Evolutionary conservation across 257 asterid genomes (phyloP), one percentile per base, ranked within the genome.

Genomic region (Penstemon barbatus): DNA sequence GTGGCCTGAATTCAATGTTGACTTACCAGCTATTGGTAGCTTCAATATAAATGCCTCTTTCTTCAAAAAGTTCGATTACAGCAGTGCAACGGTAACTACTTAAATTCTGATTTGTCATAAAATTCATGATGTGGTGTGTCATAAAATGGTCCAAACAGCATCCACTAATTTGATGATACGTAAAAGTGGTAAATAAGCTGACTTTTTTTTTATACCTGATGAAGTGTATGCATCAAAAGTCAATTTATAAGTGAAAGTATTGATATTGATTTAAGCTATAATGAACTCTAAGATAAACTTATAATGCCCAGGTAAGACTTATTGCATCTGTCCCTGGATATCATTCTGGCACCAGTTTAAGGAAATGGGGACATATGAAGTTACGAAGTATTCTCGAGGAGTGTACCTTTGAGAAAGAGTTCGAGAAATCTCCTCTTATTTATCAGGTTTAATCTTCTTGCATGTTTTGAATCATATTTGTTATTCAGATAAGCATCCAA

Each of bases 301-400:
- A 8, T 15, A 36, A 45, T 75, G 66, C 62, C 63, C 88, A 93
- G 99, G 99, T 93, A 62, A 88, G 97, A 85, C 92, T 93, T 66
- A 82, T 93, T 74, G 97, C 95, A 63, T 93, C 99, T 19, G 96
- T 93, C 51, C 99, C 99, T 40, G 99, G 99, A 71, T 93, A 93
- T 79, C 96, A 90, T 80, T 70, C 91, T 46, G 97, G 97, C 63
- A 57, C 95, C 69, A 86, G 79, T 74, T 80, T 90, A 65, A 90
- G 69, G 74, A 93, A 88, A 80, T 93, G 99, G 99, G 99, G 99
- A 69, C 99, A 93, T 73, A 93, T 93, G 97, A 93, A 93, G 87
- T 74, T 93, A 68, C 89, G 95, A 56, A 83, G 95, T 69, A 64
- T 90, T 68, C 96, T 92, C 67, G 96, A 92, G 73, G 98, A 88